Evolutionary conservation across 495 filamentous ascomycete genomes (phyloP).

Genomic region (Hypoxylon cercidicola): DNA sequence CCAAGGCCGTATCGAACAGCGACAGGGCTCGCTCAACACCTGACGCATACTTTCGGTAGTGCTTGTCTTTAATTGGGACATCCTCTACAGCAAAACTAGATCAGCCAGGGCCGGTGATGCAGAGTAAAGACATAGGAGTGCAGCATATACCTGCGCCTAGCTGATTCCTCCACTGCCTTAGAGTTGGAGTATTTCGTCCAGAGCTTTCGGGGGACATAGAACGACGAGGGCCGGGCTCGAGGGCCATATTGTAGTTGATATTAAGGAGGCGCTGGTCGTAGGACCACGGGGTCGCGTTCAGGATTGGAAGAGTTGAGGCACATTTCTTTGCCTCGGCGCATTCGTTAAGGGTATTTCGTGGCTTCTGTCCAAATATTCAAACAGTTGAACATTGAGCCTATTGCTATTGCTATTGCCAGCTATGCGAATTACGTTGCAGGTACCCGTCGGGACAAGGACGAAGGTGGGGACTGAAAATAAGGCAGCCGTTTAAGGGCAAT

Average conservation of each 20-base stretch:
- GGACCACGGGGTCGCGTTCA: slow-evolving; percentile 44
- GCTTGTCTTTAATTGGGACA: slow-evolving; percentile 82
- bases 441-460: slow-evolving; percentile 10
- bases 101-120: slow-evolving; percentile 20
- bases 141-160: slow-evolving; percentile 56
- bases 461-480: slow-evolving; percentile 20
- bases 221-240: slow-evolving; percentile 73
- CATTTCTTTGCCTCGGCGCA: slow-evolving; percentile 42
- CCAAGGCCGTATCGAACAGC: slow-evolving; percentile 89
- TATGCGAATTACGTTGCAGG: slow-evolving; percentile 43
- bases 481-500: neutral
- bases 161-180: slow-evolving; percentile 68
- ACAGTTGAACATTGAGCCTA: slow-evolving; percentile 26
- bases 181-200: slow-evolving; percentile 75
- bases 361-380: slow-evolving; percentile 7
- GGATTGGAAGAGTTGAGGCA: slow-evolving; percentile 28
- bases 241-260: slow-evolving; percentile 66
- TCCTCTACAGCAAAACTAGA: slow-evolving; percentile 61
- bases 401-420: slow-evolving; percentile 31
- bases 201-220: slow-evolving; percentile 81
- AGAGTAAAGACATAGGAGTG: neutral
- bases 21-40: slow-evolving; percentile 87
- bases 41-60: slow-evolving; percentile 89
- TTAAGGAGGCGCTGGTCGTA: slow-evolving; percentile 43
- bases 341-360: slow-evolving; percentile 18